A percentile compares a stretch with the other conserved stretches of the same genome.
These are phyloP conservation scores for Aspergillus sclerotioniger DNA, from an alignment of 495 filamentous ascomycete genomes.

Conservation along the genomic window DNA sequence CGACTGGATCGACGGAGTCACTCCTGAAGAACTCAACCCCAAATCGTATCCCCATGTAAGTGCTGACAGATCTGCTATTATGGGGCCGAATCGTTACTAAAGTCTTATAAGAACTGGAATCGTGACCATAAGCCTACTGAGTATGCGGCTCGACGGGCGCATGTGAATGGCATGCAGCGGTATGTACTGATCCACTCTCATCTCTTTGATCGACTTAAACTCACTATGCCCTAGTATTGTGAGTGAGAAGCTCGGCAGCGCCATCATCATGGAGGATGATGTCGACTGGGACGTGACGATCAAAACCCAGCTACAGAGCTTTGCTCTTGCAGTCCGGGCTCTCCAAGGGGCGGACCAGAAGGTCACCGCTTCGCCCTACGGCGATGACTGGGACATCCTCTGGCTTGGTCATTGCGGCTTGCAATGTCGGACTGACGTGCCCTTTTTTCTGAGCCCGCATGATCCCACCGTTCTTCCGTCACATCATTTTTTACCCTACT, in stretches of 20 bases:
- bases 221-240: slow-evolving; percentile 31
- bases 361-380: slow-evolving; percentile 47
- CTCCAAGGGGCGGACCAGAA: slow-evolving; percentile 19
- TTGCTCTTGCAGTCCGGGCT: slow-evolving; percentile 39
- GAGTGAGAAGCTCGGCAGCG: slow-evolving; percentile 39
- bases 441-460: slow-evolving; percentile 18
- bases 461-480: slow-evolving; percentile 22
- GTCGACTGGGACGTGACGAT: slow-evolving; percentile 54
- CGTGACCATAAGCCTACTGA: slow-evolving; percentile 19
- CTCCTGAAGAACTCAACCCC: slow-evolving; percentile 19
- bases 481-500: slow-evolving; percentile 22
- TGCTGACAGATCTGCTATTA: slow-evolving; percentile 2
- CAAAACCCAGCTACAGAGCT: slow-evolving; percentile 45
- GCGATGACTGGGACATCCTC: slow-evolving; percentile 54
- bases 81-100: slow-evolving; percentile 12
- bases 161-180: slow-evolving; percentile 30
- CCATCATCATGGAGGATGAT: slow-evolving; percentile 56
- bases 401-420: slow-evolving; percentile 53
- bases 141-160: slow-evolving; percentile 29
- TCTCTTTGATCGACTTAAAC: background rate
- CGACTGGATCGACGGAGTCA: slow-evolving; percentile 49
- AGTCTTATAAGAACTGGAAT: slow-evolving; percentile 20
- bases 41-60: slow-evolving; percentile 26
- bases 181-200: slow-evolving; percentile 10
- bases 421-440: slow-evolving; percentile 16